A percentile compares a stretch with the other conserved stretches of the same genome.
Conservation (phyloP, 208 protist genomes). For the Crithidia thermophila region DNA sequence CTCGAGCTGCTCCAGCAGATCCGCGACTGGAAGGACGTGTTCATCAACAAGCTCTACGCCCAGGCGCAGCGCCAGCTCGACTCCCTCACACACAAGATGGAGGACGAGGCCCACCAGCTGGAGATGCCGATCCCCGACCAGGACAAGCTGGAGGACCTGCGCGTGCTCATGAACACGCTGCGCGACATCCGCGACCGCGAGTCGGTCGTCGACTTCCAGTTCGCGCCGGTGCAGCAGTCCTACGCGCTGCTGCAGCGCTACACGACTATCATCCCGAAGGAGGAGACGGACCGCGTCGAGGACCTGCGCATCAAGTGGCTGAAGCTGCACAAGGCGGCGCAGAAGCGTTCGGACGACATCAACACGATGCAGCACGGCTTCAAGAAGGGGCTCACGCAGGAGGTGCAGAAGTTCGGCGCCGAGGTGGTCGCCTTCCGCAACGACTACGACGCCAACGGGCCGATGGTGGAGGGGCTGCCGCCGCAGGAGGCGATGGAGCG, state of each 20-base stretch:
- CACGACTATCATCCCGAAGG: conserved; percentile 94
- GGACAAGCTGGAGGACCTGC: conserved; percentile 94
- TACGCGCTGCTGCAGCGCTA: conserved; percentile 94
- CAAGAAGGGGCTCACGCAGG: conserved; percentile 93
- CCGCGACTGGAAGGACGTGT: conserved; percentile 95
- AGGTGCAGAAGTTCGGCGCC: conserved; percentile 93
- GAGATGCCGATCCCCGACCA: conserved; percentile 93
- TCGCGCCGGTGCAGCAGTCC: conserved; percentile 94
- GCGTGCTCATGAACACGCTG: conserved; percentile 93
- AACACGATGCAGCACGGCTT: conserved; percentile 92
- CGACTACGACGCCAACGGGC: conserved; percentile 96
- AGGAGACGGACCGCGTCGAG: conserved; percentile 95
- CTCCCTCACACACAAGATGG: conserved; percentile 92
- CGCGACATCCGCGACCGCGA: conserved; percentile 92
- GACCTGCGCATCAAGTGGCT: conserved; percentile 94
- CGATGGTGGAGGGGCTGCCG: conserved; percentile 94
- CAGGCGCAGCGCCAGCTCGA: conserved; percentile 91
- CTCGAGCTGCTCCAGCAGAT: conserved; percentile 88
- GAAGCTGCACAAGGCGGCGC: conserved; percentile 85
- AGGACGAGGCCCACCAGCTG: conserved; percentile 91
- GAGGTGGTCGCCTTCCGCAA: conserved; percentile 94
- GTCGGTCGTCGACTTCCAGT: conserved; percentile 93
- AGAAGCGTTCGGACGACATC: conserved; percentile 88
- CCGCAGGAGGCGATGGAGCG: conserved; percentile 95
- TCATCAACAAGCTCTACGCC: conserved; percentile 94